A percentile compares a stretch with the other conserved stretches of the same genome.
These are phyloP conservation scores for Escallonia rubra DNA, from an alignment of 129 eudicot species.

Conservation along the genomic window DNA sequence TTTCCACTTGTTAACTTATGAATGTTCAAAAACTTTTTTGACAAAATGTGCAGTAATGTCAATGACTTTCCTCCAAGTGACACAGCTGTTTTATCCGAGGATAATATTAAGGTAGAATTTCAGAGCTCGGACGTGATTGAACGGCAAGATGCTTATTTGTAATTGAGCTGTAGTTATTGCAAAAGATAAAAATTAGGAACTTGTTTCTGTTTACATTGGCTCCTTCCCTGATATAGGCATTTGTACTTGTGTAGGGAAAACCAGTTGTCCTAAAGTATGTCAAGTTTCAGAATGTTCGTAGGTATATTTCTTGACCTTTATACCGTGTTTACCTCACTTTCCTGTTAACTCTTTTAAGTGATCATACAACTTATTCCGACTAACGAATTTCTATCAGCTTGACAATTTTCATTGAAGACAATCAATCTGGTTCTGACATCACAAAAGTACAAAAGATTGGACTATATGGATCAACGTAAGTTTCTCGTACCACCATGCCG, in stretches of 20 bases:
- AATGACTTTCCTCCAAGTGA: conserved; percentile 89
- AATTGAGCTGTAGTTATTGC: neutral
- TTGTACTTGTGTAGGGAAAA: conserved; percentile 51
- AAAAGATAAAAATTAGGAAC: too few relatives aligned
- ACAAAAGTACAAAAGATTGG: conserved; percentile 86
- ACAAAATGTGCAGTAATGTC: conserved; percentile 60
- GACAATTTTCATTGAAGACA: conserved; percentile 92
- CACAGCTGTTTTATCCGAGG: conserved; percentile 55
- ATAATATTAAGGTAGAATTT: conserved; percentile 57
- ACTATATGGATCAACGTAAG: conserved; percentile 90
- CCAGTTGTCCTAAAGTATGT: conserved; percentile 88
- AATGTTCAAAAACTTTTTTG: neutral
- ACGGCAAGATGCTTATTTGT: neutral
- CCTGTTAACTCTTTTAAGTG: neutral
- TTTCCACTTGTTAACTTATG: neutral
- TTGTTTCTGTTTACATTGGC: too few relatives aligned
- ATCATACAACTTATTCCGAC: conserved; percentile 3
- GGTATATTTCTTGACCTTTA: conserved; percentile 28
- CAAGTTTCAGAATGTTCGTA: conserved; percentile 96
- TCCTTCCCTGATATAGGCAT: too few relatives aligned
- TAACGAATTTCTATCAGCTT: conserved; percentile 45
- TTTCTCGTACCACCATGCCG: conserved; percentile 18
- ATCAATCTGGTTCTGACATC: conserved; percentile 75
- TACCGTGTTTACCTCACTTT: neutral
- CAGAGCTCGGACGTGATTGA: neutral